phyloP scores from a whole-genome alignment of 805 yeast genomes.

The Wickerhamiella dianesei region DNA sequence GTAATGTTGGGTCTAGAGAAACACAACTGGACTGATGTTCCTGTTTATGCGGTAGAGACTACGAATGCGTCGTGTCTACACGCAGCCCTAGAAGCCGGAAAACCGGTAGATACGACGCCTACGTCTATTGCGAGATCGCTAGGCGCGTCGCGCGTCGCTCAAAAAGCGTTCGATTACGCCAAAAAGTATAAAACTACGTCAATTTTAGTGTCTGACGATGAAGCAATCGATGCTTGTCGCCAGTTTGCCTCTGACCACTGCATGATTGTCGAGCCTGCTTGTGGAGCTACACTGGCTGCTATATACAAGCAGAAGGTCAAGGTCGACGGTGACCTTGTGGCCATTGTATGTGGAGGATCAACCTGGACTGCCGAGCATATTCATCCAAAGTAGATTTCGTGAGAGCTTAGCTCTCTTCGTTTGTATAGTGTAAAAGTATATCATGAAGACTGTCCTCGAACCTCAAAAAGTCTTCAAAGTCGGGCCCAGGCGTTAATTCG shows the following conservation, averaged over 20 bases:
- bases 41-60: conserved; percentile 44
- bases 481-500: neutral
- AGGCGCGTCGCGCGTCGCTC: conserved; percentile 47
- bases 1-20: conserved; percentile 70
- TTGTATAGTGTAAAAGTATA: conserved; percentile 3
- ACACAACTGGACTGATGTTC: conserved; percentile 24
- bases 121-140: conserved; percentile 49
- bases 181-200: conserved; percentile 31
- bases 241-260: conserved; percentile 39
- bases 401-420: no score
- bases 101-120: conserved; percentile 30
- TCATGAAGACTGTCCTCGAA: conserved; percentile 11
- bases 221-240: conserved; percentile 42
- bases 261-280: conserved; percentile 53
- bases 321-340: conserved; percentile 10
- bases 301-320: conserved; percentile 15
- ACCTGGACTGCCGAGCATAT: conserved; percentile 6
- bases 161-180: conserved; percentile 35
- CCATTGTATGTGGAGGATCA: conserved; percentile 17
- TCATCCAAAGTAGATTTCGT: neutral
- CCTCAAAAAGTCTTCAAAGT: conserved; percentile 8
- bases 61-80: conserved; percentile 27
- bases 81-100: conserved; percentile 35
- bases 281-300: conserved; percentile 53
- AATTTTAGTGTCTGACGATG: conserved; percentile 37